Conservation (phyloP, 1,284 basidiomycete species). For the Pterulicium gracile region DNA sequence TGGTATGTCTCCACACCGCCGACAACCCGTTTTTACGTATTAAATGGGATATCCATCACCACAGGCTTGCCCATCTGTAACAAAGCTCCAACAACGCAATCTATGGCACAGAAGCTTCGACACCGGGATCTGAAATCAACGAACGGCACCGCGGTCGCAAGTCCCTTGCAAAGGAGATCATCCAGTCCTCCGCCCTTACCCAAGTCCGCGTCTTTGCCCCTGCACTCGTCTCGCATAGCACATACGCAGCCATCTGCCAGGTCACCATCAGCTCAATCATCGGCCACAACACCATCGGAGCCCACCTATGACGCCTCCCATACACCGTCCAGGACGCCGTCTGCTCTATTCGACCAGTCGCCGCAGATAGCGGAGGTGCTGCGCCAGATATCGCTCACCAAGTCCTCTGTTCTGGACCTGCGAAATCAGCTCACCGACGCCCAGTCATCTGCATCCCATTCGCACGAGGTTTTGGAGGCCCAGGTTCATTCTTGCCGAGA, state of each 20-base stretch:
- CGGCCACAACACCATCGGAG: constrained; percentile 15
- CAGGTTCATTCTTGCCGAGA: constrained; percentile 70
- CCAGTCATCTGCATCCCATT: constrained; percentile 47
- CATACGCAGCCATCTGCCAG: constrained; percentile 21
- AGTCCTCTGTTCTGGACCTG: constrained; percentile 59
- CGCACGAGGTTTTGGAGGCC: constrained; percentile 54
- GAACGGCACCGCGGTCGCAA: background rate
- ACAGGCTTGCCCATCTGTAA: constrained; percentile 41
- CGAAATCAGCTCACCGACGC: constrained; percentile 69
- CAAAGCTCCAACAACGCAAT: constrained; percentile 30
- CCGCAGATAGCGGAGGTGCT: constrained; percentile 69
- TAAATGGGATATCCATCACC: background rate
- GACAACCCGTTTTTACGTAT: background rate
- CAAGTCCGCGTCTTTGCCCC: constrained; percentile 67
- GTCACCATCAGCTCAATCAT: background rate
- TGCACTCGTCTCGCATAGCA: constrained; percentile 44
- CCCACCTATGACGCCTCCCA: constrained; percentile 23
- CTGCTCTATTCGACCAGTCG: constrained; percentile 48
- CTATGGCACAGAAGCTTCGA: constrained; percentile 31
- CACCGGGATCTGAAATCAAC: constrained; percentile 42
- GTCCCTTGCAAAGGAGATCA: constrained; percentile 33
- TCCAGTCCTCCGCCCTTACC: constrained; percentile 69
- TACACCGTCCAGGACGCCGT: constrained; percentile 24
- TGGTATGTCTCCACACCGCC: constrained; percentile 28
- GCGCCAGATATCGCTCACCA: constrained; percentile 64